These are phyloP conservation scores for Syncephalastrum contaminatum DNA, from an alignment of 371 early-diverging fungal genomes.

Conservation along the genomic window DNA sequence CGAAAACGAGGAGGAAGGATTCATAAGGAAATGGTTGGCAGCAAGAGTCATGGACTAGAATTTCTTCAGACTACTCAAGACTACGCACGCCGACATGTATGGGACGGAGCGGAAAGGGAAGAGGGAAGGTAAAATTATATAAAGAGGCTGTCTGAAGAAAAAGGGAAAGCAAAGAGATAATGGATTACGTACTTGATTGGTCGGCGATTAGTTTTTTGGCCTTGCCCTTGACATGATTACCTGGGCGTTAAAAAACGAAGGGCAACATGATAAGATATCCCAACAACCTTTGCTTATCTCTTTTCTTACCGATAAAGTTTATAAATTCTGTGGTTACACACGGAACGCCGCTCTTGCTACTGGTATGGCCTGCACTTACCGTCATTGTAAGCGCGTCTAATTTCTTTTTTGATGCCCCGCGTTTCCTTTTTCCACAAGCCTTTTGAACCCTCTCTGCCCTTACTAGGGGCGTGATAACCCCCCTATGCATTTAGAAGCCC, in stretches of 20 bases:
- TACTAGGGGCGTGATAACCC: too few relatives aligned
- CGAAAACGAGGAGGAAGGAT: background rate
- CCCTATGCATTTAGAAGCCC: too few relatives aligned
- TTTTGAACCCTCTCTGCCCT: too few relatives aligned
- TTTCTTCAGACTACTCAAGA: background rate
- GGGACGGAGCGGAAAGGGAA: background rate
- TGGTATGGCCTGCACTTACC: too few relatives aligned
- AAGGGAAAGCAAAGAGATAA: constrained; percentile 2
- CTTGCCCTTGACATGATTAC: constrained; percentile 1
- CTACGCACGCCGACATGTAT: background rate
- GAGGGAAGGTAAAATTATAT: constrained; percentile 1
- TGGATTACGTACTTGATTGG: constrained; percentile 6
- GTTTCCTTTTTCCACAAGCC: too few relatives aligned
- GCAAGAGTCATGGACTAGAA: constrained; percentile 8
- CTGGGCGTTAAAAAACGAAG: constrained; percentile 1
- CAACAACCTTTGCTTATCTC: too few relatives aligned
- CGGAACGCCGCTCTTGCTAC: too few relatives aligned
- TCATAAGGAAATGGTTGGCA: background rate
- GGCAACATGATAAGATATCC: too few relatives aligned
- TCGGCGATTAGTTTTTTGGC: constrained; percentile 7
- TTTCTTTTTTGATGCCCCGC: too few relatives aligned
- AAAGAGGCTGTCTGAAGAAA: constrained; percentile 9
- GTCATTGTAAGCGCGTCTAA: too few relatives aligned
- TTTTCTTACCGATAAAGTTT: too few relatives aligned
- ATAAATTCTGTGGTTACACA: too few relatives aligned